These are phyloP conservation scores for Durusdinium trenchii DNA, from an alignment of 73 alveolate genomes.

Conservation along the genomic window DNA sequence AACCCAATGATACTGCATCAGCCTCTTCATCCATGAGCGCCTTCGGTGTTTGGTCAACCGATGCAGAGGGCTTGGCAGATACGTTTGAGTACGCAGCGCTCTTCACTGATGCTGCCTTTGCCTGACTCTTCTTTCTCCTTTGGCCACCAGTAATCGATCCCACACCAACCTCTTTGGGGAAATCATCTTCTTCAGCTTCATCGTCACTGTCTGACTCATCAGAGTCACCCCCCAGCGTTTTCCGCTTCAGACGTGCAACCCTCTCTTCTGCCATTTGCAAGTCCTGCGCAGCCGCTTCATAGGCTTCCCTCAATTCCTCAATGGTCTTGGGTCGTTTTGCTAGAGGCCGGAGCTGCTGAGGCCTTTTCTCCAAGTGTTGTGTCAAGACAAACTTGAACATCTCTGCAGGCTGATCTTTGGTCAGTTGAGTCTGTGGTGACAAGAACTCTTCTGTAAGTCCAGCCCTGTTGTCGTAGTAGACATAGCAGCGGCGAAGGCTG, in stretches of 20 bases:
- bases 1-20: not conserved
- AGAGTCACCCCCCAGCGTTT: not conserved
- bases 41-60: too few species aligned
- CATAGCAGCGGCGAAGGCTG: not conserved
- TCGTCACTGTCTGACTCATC: not conserved
- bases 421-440: not conserved
- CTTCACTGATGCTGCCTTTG: not conserved
- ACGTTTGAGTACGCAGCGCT: not conserved
- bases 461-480: not conserved
- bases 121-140: not conserved
- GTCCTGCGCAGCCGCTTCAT: not conserved
- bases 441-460: not conserved
- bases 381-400: not conserved
- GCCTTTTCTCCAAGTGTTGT: not conserved
- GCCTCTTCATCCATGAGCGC: not conserved
- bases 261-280: not conserved
- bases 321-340: not conserved
- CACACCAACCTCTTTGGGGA: not conserved
- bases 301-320: not conserved
- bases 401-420: not conserved
- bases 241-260: not conserved
- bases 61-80: not conserved
- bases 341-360: not conserved
- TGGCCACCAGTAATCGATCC: not conserved
- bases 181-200: not conserved